Evolutionary conservation across 2,329 filamentous ascomycete genomes (phyloP), one percentile per base, ranked within the genome.

Genomic region (Colletotrichum brevisporum): DNA sequence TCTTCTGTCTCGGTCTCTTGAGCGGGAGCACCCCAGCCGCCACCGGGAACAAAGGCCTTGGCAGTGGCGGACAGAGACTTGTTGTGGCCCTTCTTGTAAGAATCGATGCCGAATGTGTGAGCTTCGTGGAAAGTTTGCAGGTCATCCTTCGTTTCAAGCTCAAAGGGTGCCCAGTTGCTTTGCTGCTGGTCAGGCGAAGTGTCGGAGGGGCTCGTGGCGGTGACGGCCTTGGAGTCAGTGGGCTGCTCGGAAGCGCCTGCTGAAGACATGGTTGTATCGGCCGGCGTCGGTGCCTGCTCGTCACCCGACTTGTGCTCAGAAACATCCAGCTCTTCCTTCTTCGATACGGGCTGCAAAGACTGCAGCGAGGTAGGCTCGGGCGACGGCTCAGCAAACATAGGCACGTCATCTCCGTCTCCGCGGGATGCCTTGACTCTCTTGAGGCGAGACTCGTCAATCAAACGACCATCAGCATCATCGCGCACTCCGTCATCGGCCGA

Each of bases 341-440:
- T 58, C n/a, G 55, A 55, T 21, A 6, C 47, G 26, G 31, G 66
- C 56, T 61, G 60, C 47, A 69, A 43, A 67, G 62, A 65, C 41
- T 71, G 59, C 45, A 68, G 41, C n/a, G 45, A 54, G 5, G 51
- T 67, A 0, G 77, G 74, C 5, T 80, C 76, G 15, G 78, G 76
- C 1, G 74, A 74, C 10, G 73, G 85, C 59, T 89, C 84, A 9
- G 94, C 93, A 78, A 97, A 97, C 59, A 89, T 84, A 24, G 92
- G 91, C 26, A 95, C 90, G 57, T 91, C 88, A 74, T 97, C 91
- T 18, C 89, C 91, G 74, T 92, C 90, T 60, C 86, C 88, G 18
- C 85, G 88, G 53, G 81, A 85, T 68, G 89, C 90, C 73, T 90
- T 90, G 71, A 89, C 90, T 77, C 94, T 90, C 85, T 97, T 98